These are phyloP conservation scores for Umbelopsis vinacea DNA, from an alignment of 192 early-diverging fungal genomes.

Conservation along the genomic window DNA sequence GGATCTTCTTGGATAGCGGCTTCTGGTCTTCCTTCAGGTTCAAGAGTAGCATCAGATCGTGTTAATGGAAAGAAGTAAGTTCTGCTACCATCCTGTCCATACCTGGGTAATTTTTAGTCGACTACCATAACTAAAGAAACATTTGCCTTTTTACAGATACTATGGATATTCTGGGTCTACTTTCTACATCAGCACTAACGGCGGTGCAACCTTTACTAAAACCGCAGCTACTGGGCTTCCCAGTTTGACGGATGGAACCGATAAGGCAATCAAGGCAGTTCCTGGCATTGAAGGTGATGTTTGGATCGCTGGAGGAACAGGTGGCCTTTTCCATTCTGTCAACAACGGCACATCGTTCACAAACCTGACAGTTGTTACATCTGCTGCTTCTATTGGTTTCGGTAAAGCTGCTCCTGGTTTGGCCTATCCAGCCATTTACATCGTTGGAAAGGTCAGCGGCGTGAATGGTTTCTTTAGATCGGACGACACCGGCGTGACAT, in stretches of 20 bases:
- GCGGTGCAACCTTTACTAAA: neutral
- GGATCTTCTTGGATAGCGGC: neutral
- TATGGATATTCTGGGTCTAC: neutral
- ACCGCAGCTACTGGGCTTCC: neutral
- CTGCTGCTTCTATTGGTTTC: neutral
- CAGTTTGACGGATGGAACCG: neutral
- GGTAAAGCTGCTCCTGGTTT: constrained; percentile 1
- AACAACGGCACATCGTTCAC: neutral
- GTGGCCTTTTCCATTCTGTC: neutral
- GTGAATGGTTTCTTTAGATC: constrained; percentile 1
- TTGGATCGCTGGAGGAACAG: neutral
- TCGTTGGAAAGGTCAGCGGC: neutral
- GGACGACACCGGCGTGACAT: neutral
- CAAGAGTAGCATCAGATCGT: neutral
- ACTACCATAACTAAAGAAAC: neutral
- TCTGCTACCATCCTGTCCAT: neutral
- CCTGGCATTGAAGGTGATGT: neutral
- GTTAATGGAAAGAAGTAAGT: neutral
- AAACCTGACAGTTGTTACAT: neutral
- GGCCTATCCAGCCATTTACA: neutral
- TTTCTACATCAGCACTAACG: neutral
- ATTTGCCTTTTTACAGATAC: neutral
- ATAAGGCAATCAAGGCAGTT: neutral
- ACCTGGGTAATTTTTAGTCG: no score
- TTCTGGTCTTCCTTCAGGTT: neutral